Conservation (phyloP, 495 filamentous ascomycete genomes). For the Aspergillus wentii region DNA sequence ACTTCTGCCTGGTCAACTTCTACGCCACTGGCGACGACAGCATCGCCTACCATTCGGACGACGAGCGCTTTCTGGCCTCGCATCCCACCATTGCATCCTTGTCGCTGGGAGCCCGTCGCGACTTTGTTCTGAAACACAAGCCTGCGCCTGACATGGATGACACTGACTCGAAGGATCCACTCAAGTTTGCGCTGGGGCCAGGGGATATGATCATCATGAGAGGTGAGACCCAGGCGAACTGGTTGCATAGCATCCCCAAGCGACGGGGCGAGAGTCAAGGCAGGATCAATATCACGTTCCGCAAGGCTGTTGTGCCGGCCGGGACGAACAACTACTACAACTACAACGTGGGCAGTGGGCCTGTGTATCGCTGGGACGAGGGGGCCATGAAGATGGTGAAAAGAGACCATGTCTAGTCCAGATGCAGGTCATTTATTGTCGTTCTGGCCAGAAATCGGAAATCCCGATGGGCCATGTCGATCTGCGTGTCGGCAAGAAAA, state of each 20-base stretch:
- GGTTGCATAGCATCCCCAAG: conserved; percentile 75
- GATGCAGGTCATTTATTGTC: too few relatives aligned
- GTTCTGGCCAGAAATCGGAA: too few relatives aligned
- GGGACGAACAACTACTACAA: conserved; percentile 69
- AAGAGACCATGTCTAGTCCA: too few relatives aligned
- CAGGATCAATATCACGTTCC: conserved; percentile 72
- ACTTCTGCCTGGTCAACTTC: conserved; percentile 75
- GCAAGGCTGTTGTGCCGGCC: conserved; percentile 55
- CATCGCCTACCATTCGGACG: conserved; percentile 71
- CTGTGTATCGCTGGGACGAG: conserved; percentile 58
- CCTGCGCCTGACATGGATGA: conserved; percentile 18
- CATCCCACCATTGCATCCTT: conserved; percentile 67
- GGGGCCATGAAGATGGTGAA: conserved; percentile 49
- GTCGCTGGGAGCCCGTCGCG: conserved; percentile 58
- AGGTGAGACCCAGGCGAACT: conserved; percentile 61
- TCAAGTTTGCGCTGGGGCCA: conserved; percentile 56
- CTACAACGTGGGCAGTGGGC: conserved; percentile 70
- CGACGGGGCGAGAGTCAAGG: conserved; percentile 52
- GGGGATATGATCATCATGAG: conserved; percentile 75
- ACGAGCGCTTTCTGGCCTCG: conserved; percentile 66
- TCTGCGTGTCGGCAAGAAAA: too few relatives aligned
- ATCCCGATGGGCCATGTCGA: too few relatives aligned
- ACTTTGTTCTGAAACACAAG: conserved; percentile 72
- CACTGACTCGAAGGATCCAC: conserved; percentile 19
- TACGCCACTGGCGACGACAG: conserved; percentile 65